Evolutionary conservation across 352 stramenopile genomes (phyloP), one percentile per base, ranked within the genome.

Genomic region (Plasmopara viticola): DNA sequence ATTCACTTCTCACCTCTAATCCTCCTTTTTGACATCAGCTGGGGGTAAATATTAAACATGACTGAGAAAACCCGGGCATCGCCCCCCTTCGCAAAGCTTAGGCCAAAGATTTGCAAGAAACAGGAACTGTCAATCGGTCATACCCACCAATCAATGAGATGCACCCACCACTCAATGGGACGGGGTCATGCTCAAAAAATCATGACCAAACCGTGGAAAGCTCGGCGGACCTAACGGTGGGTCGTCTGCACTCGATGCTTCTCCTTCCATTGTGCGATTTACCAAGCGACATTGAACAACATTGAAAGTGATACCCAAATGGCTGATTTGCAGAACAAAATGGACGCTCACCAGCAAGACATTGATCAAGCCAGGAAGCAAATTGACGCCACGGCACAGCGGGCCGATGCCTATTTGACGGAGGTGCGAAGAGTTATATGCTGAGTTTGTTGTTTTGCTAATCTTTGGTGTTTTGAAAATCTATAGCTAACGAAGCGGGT

Each of bases 371-470:
- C 82, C 9, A 83, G 83, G 60, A 55, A 64, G 41, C 69, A 82
- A 51, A 75, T 87, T 50, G 59, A 81, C 35, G 62, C 66, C 37
- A 69, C 67, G 29, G 67, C 71, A 29, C 49, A 82, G 33, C 72
- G 81, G 56, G 74, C 77, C 43, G 74, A 79, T 38, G 55, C 48
- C 2, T 87, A 87, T 51, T 50, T 87, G 50, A 70, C 66, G 14
- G 55, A 59, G 43, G 66, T 77, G 53, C 15, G 64, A 55, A 35
- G 4, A 35, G 10, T 35, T 12, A 4, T 8, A 20, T 5, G 20
- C 38, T 55, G 34, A 38, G 17, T 18, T 33, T 13, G n/a, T 25
- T 37, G 41, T 35, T 33, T 13, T 44, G 14, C 38, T 51, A 35
- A 37, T 49, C 35, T 4, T 48, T 5, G 7, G 9, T 42, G 17